phyloP scores from a whole-genome alignment of 2,329 filamentous ascomycete genomes.

The Huntiella moniliformis region DNA sequence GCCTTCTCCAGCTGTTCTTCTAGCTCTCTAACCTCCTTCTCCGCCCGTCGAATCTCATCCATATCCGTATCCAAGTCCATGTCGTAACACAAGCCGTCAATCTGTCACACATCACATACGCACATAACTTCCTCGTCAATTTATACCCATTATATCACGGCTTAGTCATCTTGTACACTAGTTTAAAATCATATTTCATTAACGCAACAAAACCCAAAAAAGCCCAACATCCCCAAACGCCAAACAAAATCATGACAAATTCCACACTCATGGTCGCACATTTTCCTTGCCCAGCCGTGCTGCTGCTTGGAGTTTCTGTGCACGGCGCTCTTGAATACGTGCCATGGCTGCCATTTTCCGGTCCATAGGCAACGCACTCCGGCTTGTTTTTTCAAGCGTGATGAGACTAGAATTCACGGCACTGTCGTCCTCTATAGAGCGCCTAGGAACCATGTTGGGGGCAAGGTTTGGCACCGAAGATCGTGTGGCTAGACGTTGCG shows the following conservation, averaged over 20 bases:
- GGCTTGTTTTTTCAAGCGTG: slow-evolving; percentile 22
- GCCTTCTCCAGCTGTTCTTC: slow-evolving; percentile 4
- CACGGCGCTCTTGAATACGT: slow-evolving; percentile 33
- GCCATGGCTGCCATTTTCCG: slow-evolving; percentile 35
- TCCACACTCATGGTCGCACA: slow-evolving; percentile 19
- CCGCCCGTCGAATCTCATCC: not conserved
- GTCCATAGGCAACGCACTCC: slow-evolving; percentile 27
- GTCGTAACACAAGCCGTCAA: not conserved
- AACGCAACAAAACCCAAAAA: too few relatives aligned
- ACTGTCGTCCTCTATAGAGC: not conserved
- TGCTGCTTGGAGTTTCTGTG: slow-evolving; percentile 26
- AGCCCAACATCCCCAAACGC: not conserved
- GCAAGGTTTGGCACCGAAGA: too few relatives aligned
- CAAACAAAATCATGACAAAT: slow-evolving; percentile 1
- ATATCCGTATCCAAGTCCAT: not conserved
- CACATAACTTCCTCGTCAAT: too few relatives aligned
- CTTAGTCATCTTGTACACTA: too few relatives aligned
- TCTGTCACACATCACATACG: slow-evolving; percentile 12
- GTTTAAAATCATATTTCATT: too few relatives aligned
- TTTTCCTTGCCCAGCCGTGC: slow-evolving; percentile 31
- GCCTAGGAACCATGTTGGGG: too few relatives aligned
- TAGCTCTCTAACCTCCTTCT: slow-evolving; percentile 6
- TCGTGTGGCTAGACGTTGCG: not conserved
- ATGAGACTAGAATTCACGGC: slow-evolving; percentile 18
- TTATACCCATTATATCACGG: too few relatives aligned